Base-by-base conservation (phyloP, 2,329 filamentous ascomycete species). In the Cadophora gregata region DNA sequence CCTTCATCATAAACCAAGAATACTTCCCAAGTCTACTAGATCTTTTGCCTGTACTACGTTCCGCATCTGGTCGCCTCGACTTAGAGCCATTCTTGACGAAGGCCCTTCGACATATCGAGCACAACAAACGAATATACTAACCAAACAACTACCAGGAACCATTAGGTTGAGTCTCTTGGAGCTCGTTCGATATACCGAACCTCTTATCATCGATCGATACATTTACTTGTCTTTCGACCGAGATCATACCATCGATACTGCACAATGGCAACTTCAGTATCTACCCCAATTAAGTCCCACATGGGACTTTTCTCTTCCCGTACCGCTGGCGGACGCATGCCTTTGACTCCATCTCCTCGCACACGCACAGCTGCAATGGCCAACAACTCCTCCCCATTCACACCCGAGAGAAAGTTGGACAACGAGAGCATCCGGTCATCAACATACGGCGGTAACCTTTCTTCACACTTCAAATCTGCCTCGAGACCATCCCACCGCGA, bases 261-360 rank as follows among this genome's bases (percentile, higher is more conserved):
- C 75, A 86, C 75, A 79, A 98, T 98, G 95, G 93, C 95, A 79
- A 91, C 90, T 80, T 82, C 87, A 79, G 88, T 97, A 80, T 92
- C 93, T 76, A 98, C 96, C 69, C 96, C 96, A 68, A 85, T 96
- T 79, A 98, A 97, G 86, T 96, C 92, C 86, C 95, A 97, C 81
- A 89, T 91, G 81, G 93, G 93, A 67, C 87, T 97, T 76, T 97
- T 98, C 84, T 93, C 91, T 73, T 88, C 92, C 74, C 93, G 93
- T 79, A 96, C 94, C 78, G 96, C 94, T 80, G 94, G 95, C 82
- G 93, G 94, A 79, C 93, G 96, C 70, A 94, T 97, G 85, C 94
- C 96, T 74, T 83, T 99, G 78, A 97, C 95, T 4, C 95, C 96
- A 36, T 98, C 95, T 66, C 96, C 96, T 66, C 88, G 90, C 73